Evolutionary conservation across 2,329 filamentous ascomycete genomes (phyloP), one percentile per base, ranked within the genome.

Genomic region (Fusarium algeriense): DNA sequence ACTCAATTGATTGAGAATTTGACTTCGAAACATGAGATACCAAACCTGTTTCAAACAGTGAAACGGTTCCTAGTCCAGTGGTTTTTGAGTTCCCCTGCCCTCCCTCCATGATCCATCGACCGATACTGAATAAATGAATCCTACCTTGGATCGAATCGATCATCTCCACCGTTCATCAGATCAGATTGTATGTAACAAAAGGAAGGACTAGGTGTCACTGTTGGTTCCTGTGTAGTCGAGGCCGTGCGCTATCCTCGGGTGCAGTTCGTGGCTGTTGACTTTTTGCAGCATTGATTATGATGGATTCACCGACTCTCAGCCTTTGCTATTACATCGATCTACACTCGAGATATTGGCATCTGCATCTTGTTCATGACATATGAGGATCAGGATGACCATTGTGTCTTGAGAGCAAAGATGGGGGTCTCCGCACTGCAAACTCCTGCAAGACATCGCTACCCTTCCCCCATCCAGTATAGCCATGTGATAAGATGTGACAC

Each of bases 401-500:
- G 30, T 44, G 34, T 44, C 40, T 50, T 30, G 37, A 11, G 37
- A 40, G 35, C 34, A 65, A 60, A 44, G 54, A 61, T 53, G 40
- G 50, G 26, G 49, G 37, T 52, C 69, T 67, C 69, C 69, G 65
- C 69, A 63, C 30, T 52, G 49, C 64, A 68, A 56, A 63, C 49
- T 56, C 43, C 64, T 67, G 56, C 61, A 67, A 70, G 52, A 62
- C 67, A 70, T 73, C 46, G 50, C 53, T 41, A 67, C 41, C 58
- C 45, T 66, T 62, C 65, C 69, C 63, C 49, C 58, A 40, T 71
- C 65, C 56, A 71, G 69, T 67, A 38, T 71, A 70, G 69, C 65
- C 69, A 70, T 71, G 69, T 71, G 69, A 71, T 59, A 28, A 58
- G 52, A 73, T 70, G 65, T 73, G 69, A 73, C 69, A 65, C 57